Evolutionary conservation across 2,329 filamentous ascomycete genomes (phyloP), one percentile per base, ranked within the genome.

Genomic region (Neophaeococcomyces mojaviensis): DNA sequence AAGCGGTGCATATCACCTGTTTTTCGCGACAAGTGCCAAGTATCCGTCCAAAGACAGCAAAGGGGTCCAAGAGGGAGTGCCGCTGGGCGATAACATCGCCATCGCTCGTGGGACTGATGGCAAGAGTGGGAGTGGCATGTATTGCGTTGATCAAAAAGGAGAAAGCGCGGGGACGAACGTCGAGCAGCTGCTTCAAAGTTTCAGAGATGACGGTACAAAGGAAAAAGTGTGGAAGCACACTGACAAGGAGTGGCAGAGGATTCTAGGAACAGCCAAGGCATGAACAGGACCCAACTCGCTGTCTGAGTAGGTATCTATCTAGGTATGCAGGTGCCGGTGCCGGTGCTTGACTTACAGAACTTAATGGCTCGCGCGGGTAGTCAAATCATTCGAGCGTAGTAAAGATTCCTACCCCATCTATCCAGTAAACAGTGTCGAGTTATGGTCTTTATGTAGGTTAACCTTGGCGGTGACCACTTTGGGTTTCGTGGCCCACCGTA

Each of bases 1-100:
- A 52, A 65, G 64, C 28, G 71, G 68, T 3, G 64, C 72, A 54
- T 61, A 70, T 6, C 69, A 72, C 55, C 49, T 71, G 40, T 73
- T 68, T 39, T 50, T 59, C 12, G 60, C 62, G 1, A 68, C 62
- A 1, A 67, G 62, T 44, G 59, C 58, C 3, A 57, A 55, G 19
- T 69, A 57, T 28, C 56, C 56, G 5, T 33, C 55, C 9, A 36
- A 39, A n/a, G 6, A 19, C 12, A 47, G 24, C 19, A 38, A 19
- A 26, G 49, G 15, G 22, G 41, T 30, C 15, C 55, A 35, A 24
- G 55, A 40, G 26, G 48, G 49, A 19, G 37, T 59, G 12, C 49
- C 43, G 0, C 44, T 49, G 1, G 57, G 55, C 8, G 31, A 49
- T 19, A 33, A 47, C 18, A 43, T 55, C 12, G 47, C 46, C 0